Base-by-base conservation (phyloP, 257 asterid species). In the Solanum piurae region DNA sequence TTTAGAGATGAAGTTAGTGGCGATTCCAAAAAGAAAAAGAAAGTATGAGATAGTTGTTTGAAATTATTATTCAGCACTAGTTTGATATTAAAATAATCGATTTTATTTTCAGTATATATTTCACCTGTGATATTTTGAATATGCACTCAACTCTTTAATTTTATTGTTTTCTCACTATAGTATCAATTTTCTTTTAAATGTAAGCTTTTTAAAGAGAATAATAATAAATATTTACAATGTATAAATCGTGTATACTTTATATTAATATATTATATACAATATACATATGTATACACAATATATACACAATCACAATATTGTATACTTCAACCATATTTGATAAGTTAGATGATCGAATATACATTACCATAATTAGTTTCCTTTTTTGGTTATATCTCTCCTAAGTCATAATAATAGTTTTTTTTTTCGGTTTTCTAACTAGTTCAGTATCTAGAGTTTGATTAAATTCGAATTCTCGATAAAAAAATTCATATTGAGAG, bases 401-500 rank as follows among this genome's bases (percentile, higher is more conserved):
- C 2, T 33, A 71, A 64, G 31, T 64, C 3, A 3, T 52, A 52
- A 52, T 6, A 5, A 16, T 52, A 14, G 9, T 33, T 4, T 33
- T 3, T 38, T 38, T 38, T 52, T 7, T 52, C 16, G 21, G 2
- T 42, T 52, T 52, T 14, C 1, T 6, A 16, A 0, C 23, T 16
- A 6, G 0, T 52, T 16, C 1, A 60, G 2, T 60, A 60, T 23
- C 7, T n/a, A n/a, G 2, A 10, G 16, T 5, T 64, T 0, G 16
- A 64, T 10, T 64, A n/a, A 10, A 2, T 64, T 0, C 10, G 11
- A 12, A 64, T 64, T 64, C 0, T 4, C 7, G n/a, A 9, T 11
- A 4, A 0, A n/a, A 64, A 10, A 3, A 0, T n/a, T n/a, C 6
- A n/a, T 18, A 55, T 23, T 9, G 6, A 23, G 23, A 4, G 0